Conservation (phyloP, 345 rosid genomes). For the Carallia pectinifolia region DNA sequence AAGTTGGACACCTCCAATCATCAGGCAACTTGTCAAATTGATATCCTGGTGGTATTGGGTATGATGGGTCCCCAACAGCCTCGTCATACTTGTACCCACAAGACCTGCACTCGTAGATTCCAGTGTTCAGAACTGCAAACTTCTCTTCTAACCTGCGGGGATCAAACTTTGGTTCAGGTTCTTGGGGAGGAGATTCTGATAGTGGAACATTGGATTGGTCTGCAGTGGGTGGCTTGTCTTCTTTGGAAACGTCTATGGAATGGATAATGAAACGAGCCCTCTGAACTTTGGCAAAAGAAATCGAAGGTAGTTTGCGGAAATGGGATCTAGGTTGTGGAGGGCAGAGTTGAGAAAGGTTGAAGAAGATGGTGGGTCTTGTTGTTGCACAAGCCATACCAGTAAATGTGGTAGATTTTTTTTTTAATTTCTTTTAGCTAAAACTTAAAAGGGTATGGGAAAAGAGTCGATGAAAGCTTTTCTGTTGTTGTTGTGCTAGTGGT, state of each 20-base stretch:
- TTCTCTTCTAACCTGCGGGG: constrained; percentile 73
- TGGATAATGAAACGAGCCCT: constrained; percentile 26
- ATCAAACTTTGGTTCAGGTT: constrained; percentile 22
- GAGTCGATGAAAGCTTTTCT: neutral
- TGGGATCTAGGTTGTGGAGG: constrained; percentile 18
- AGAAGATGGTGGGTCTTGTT: constrained; percentile 53
- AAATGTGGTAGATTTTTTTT: neutral
- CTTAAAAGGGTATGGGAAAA: neutral
- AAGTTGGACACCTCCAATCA: constrained; percentile 94
- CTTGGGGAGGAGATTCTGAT: constrained; percentile 4
- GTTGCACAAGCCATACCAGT: constrained; percentile 65
- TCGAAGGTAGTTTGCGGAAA: constrained; percentile 28
- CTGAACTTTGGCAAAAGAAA: constrained; percentile 22
- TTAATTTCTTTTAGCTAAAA: neutral
- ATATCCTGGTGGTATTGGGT: constrained; percentile 88
- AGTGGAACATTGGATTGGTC: constrained; percentile 15
- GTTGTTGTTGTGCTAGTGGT: neutral
- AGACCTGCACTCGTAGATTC: constrained; percentile 88
- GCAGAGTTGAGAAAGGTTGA: constrained; percentile 40
- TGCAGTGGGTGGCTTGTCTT: constrained; percentile 49
- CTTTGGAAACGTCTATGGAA: constrained; percentile 71
- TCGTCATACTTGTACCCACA: constrained; percentile 94
- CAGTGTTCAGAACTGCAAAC: constrained; percentile 92
- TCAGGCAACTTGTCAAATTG: constrained; percentile 74
- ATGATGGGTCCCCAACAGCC: constrained; percentile 78